Percentiles rank a stretch among this genome's conserved stretches.
phyloP scores from a whole-genome alignment of 2,329 filamentous ascomycete species.

The Periconia macrospinosa region DNA sequence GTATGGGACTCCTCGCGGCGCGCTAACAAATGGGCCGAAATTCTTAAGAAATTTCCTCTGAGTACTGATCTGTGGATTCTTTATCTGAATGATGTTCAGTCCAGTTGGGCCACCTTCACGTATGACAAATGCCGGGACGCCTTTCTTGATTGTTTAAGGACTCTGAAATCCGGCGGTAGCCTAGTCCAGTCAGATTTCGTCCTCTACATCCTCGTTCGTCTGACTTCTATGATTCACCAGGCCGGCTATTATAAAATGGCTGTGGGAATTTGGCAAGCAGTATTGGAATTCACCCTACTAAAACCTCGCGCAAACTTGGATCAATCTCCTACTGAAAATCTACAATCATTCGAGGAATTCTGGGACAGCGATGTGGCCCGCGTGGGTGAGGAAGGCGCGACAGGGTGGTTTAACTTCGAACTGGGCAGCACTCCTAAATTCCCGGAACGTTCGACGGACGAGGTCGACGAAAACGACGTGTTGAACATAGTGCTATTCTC shows the following conservation, averaged over 20 bases:
- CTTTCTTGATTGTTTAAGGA: conserved; percentile 60
- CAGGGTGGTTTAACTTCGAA: conserved; percentile 67
- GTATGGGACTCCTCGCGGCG: conserved; percentile 70
- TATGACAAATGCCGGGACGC: conserved; percentile 66
- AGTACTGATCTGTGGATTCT: conserved; percentile 71
- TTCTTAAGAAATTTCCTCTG: conserved; percentile 58
- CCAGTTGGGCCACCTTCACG: conserved; percentile 65
- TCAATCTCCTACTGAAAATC: not conserved
- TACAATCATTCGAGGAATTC: conserved; percentile 64
- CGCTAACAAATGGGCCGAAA: conserved; percentile 65
- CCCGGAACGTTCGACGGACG: conserved; percentile 75
- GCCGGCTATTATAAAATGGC: conserved; percentile 78
- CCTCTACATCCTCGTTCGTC: conserved; percentile 73
- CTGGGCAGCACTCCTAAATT: conserved; percentile 45
- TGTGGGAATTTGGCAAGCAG: conserved; percentile 78
- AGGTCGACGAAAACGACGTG: conserved; percentile 75
- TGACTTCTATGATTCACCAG: conserved; percentile 74
- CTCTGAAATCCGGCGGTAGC: conserved; percentile 24
- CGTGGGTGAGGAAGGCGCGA: conserved; percentile 72
- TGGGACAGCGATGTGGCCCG: conserved; percentile 85
- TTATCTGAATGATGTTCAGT: conserved; percentile 72
- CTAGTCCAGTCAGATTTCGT: conserved; percentile 4
- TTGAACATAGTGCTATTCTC: conserved; percentile 79
- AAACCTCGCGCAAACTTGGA: conserved; percentile 47
- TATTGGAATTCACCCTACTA: conserved; percentile 72